Evolutionary conservation across 352 stramenopile genomes (phyloP), one percentile per base, ranked within the genome.

Genomic region (Pythium rhizo-oryzae): DNA sequence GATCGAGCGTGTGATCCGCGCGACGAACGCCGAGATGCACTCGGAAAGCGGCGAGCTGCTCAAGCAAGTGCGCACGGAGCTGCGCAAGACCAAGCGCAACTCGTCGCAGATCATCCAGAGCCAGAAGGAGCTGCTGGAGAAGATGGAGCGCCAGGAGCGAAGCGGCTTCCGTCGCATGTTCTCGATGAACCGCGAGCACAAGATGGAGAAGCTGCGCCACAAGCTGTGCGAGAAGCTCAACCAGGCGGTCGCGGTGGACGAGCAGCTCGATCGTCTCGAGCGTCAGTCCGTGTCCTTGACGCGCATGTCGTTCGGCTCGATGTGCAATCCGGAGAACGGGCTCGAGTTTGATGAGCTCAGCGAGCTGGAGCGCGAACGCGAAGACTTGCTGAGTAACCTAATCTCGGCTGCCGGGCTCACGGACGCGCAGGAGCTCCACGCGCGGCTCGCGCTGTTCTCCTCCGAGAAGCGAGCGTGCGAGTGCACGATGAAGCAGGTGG

Each of bases 101-200:
- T 93, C 85, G 64, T 77, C 76, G 23, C 78, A 90, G 65, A 88
- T 89, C 71, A 90, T 93, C 64, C 84, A 92, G 64, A 88, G 80
- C 46, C 85, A 93, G 68, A 91, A 92, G 61, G 84, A 91, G 62
- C 65, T 93, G 52, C 78, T 93, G 53, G 82, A 93, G 69, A 93
- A 93, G 63, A 89, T 93, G 69, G 85, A 91, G 71, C 77, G 75
- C 50, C 84, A 92, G 50, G 85, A 93, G 56, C 81, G 82, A 24
- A 75, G 82, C 46, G 76, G 81, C 1, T 69, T 92, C 28, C 84
- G 85, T 1, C 79, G 82, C 25, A 82, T 92, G 19, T 92, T 93
- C 62, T 81, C 81, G 11, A 65, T 93, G 52, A 92, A 93, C 64
- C 82, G 82, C 15, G 76, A 84, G 8, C 76, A 84, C 46, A 89